Base-by-base conservation (phyloP, 2,329 filamentous ascomycete genomes). In the Aotearoamyces nothofagi region DNA sequence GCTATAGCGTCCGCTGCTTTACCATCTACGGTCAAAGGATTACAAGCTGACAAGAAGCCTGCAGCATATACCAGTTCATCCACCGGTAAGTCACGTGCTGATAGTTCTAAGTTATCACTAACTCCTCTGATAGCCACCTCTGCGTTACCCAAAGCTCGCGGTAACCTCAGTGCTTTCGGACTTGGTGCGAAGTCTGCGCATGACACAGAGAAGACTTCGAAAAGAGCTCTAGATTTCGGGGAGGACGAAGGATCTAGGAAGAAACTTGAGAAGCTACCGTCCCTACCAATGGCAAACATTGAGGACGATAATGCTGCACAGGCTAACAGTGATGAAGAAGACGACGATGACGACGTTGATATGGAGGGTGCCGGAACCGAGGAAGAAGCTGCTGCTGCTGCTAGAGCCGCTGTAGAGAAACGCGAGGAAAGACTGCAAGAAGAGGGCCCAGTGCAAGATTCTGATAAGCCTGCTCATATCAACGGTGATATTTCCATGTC, bases 261-360 rank as follows among this genome's bases (percentile, higher is more conserved):
- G 50, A 94, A 92, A 58, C 69, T 98, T 39, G 83, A 83, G 49
- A 90, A 86, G 56, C 72, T 98, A 35, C 86, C 87, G 33, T 77
- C 77, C 39, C 70, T 81, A 34, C 69, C 77, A 30, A 60, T 80
- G 30, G 69, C 76, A 46, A 66, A 67, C 40, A 55, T 63, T 36
- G 68, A 76, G 38, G 61, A 66, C 49, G 43, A 68, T 39, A 55
- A 60, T 46, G 42, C 49, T 46, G 48, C 47, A 63, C 64, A 34
- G 62, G 66, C 41, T 67, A 73, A 57, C 50, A 66, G 60, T 44
- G 66, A 68, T 46, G 66, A 72, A 50, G 61, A 61, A 33, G 76
- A 77, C 30, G 72, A 75, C 30, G 80, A 80, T 29, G 77, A 75
- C 29, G 79, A 84, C 41, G 72, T 71, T 29, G 78, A 78, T 37